Evolutionary conservation across 805 yeast genomes (phyloP).

Genomic region (Candida coleopterorum): DNA sequence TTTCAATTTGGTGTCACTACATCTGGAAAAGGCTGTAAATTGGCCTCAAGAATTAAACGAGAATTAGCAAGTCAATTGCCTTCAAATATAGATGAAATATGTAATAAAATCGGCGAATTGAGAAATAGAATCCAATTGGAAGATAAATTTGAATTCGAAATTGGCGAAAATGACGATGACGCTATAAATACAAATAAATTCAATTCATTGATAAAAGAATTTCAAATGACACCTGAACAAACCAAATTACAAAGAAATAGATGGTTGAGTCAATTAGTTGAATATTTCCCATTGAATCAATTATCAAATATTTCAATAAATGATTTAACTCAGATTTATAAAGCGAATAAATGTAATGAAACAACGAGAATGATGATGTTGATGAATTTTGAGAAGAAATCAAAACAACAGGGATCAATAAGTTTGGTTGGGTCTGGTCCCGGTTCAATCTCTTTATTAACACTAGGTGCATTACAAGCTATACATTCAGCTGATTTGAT

Average conservation of each 20-base stretch:
- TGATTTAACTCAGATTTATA: slow-evolving; percentile 47
- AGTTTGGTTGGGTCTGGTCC: slow-evolving; percentile 95
- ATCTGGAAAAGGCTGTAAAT: slow-evolving; percentile 82
- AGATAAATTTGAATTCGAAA: slow-evolving; percentile 36
- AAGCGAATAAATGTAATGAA: slow-evolving; percentile 14
- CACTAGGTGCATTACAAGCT: slow-evolving; percentile 78
- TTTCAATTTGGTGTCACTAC: slow-evolving; percentile 84
- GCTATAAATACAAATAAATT: slow-evolving; percentile 55
- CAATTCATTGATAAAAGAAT: slow-evolving; percentile 60
- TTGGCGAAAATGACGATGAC: slow-evolving; percentile 67
- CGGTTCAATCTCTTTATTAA: slow-evolving; percentile 76
- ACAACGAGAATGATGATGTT: slow-evolving; percentile 9
- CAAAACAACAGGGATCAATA: too few species aligned
- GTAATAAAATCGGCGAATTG: slow-evolving; percentile 64
- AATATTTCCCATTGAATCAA: slow-evolving; percentile 74
- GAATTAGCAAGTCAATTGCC: slow-evolving; percentile 68
- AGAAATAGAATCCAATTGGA: slow-evolving; percentile 51
- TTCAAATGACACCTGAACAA: slow-evolving; percentile 48
- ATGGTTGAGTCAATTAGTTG: slow-evolving; percentile 88
- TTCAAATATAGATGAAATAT: slow-evolving; percentile 59
- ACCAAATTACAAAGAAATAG: slow-evolving; percentile 59
- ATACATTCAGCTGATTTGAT: slow-evolving; percentile 80
- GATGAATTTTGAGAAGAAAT: slow-evolving; percentile 3
- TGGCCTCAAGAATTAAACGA: slow-evolving; percentile 76
- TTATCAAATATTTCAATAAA: slow-evolving; percentile 57